Conservation (phyloP, 1,284 basidiomycete genomes). For the Microbotryum silenes-acaulis region DNA sequence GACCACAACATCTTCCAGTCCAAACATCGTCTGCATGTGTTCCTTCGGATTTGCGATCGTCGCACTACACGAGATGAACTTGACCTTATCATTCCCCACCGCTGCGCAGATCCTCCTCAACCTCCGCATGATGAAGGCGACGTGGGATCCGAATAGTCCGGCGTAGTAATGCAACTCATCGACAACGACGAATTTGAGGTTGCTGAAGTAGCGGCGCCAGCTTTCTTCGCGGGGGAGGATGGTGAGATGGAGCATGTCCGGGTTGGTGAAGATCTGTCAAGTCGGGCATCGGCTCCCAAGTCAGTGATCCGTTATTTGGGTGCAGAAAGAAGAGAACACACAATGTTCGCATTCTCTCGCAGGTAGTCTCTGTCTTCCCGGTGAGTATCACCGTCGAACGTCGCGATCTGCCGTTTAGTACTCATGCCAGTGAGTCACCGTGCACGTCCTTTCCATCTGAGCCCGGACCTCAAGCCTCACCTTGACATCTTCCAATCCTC, state of each 20-base stretch:
- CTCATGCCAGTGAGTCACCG: slow-evolving; percentile 1
- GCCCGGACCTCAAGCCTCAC: slow-evolving; percentile 1
- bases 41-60: slow-evolving; percentile 69
- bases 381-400: slow-evolving; percentile 83
- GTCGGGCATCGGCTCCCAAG: slow-evolving; percentile 65
- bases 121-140: slow-evolving; percentile 59
- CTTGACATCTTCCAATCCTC: slow-evolving; percentile 55
- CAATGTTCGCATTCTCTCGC: slow-evolving; percentile 41
- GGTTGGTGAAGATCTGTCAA: slow-evolving; percentile 56
- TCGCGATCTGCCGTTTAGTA: slow-evolving; percentile 50
- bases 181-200: slow-evolving; percentile 68
- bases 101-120: slow-evolving; percentile 73
- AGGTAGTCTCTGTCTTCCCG: slow-evolving; percentile 49
- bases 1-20: slow-evolving; percentile 60
- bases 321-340: slow-evolving; percentile 9
- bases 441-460: neutral
- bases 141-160: slow-evolving; percentile 49
- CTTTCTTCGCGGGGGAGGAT: slow-evolving; percentile 70
- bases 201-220: slow-evolving; percentile 65
- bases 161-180: slow-evolving; percentile 48
- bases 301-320: slow-evolving; percentile 36
- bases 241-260: slow-evolving; percentile 75
- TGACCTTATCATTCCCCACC: slow-evolving; percentile 60
- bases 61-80: slow-evolving; percentile 80
- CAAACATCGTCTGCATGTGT: slow-evolving; percentile 70